A percentile compares a stretch with the other conserved stretches of the same genome.
Conservation (phyloP, 345 rosid species). For the Orychophragmus violaceus region DNA sequence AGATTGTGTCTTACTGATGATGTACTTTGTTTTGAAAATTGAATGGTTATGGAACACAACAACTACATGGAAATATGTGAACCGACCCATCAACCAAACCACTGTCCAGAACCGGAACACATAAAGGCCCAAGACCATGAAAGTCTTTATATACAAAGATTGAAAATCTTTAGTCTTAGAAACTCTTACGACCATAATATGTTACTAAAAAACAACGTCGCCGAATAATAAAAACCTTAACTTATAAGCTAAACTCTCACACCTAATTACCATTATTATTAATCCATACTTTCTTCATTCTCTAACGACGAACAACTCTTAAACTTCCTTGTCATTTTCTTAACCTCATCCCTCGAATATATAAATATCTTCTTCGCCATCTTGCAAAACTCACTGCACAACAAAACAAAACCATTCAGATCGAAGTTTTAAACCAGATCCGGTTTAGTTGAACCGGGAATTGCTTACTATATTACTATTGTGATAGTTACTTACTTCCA, state of each 20-base stretch:
- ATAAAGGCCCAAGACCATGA: not conserved
- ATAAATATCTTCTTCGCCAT: constrained; percentile 64
- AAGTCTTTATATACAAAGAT: constrained; percentile 12
- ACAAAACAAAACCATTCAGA: not conserved
- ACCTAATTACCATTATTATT: not conserved
- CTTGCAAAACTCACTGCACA: constrained; percentile 66
- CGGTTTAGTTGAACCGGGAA: not conserved
- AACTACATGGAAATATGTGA: not conserved
- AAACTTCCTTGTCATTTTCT: constrained; percentile 39
- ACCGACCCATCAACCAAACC: constrained; percentile 10
- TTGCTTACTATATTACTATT: not conserved
- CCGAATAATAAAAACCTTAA: not conserved
- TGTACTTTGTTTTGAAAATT: not conserved
- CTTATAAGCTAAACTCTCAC: constrained; percentile 11
- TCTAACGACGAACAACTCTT: constrained; percentile 21
- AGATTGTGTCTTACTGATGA: too few relatives aligned
- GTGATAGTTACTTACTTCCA: constrained; percentile 54
- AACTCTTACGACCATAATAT: not conserved
- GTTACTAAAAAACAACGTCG: constrained; percentile 21
- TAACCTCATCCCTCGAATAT: constrained; percentile 52
- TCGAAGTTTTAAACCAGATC: not conserved
- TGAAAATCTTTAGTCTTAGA: not conserved
- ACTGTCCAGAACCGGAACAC: constrained; percentile 6
- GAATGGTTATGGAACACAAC: not conserved
- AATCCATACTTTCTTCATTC: constrained; percentile 2